Evolutionary conservation across 1,139 yeast species (phyloP).

Genomic region (Kodamaea sp.): DNA sequence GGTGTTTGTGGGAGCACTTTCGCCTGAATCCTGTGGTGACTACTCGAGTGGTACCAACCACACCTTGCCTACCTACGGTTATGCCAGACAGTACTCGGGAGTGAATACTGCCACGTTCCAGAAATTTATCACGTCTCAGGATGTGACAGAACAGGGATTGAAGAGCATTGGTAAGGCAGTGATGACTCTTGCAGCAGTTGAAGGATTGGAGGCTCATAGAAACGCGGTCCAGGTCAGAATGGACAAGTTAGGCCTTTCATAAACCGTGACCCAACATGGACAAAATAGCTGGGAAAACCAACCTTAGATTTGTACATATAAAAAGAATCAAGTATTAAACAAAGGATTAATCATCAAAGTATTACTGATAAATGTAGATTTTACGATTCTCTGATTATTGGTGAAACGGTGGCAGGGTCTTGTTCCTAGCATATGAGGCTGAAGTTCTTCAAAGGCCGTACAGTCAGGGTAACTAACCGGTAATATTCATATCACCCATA

Average conservation of each 20-base stretch:
- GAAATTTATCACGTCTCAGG: conserved; percentile 92
- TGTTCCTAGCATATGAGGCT: no score
- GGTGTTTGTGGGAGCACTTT: conserved; percentile 91
- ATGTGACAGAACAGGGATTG: conserved; percentile 81
- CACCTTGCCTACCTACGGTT: conserved; percentile 96
- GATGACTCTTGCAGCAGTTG: conserved; percentile 94
- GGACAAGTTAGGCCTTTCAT: conserved; percentile 66
- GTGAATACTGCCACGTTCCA: conserved; percentile 95
- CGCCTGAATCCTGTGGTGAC: conserved; percentile 98
- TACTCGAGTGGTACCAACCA: conserved; percentile 97
- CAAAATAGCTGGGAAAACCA: neutral
- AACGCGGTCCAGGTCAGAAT: conserved; percentile 93
- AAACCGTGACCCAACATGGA: conserved; percentile 1
- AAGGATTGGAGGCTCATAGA: conserved; percentile 95
- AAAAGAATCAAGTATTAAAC: neutral
- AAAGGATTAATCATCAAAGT: neutral
- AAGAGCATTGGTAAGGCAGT: conserved; percentile 90
- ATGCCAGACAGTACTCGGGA: conserved; percentile 96
- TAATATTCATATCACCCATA: no score
- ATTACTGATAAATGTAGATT: no score
- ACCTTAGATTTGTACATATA: neutral
- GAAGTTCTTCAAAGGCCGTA: no score
- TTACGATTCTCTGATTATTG: no score
- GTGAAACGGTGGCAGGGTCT: no score
- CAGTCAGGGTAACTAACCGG: no score